These are phyloP conservation scores for Omphalotus guepiniiformis DNA, from an alignment of 768 basidiomycete genomes.

Conservation along the genomic window DNA sequence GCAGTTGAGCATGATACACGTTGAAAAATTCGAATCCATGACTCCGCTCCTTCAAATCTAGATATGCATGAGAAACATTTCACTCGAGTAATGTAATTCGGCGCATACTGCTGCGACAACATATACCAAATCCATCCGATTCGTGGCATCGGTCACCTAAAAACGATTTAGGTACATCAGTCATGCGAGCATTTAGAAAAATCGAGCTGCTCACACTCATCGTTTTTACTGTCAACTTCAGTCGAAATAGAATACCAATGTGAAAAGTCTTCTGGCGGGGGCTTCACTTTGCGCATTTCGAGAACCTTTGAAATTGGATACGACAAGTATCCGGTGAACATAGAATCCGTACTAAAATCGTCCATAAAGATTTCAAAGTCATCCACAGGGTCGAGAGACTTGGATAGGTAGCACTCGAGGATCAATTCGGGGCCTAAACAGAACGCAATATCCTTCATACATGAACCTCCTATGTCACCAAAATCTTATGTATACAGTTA, in stretches of 20 bases:
- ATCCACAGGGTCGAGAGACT: background rate
- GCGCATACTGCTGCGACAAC: conserved; percentile 9
- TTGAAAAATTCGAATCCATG: too few relatives aligned
- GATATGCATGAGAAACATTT: too few relatives aligned
- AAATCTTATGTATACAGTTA: background rate
- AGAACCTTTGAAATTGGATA: conserved; percentile 3
- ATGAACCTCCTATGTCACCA: background rate
- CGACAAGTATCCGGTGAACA: conserved; percentile 1
- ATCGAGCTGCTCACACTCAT: conserved; percentile 7
- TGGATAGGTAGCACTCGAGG: background rate
- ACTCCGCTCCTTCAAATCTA: too few relatives aligned
- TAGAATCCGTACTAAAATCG: background rate
- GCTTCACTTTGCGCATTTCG: conserved; percentile 2
- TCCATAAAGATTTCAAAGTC: conserved; percentile 6
- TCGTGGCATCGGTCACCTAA: conserved; percentile 12
- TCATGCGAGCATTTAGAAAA: background rate
- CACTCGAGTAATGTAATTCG: too few relatives aligned
- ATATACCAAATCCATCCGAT: conserved; percentile 4
- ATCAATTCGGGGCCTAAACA: conserved; percentile 5
- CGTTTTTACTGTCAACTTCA: background rate
- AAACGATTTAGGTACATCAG: background rate
- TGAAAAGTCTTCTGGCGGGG: conserved; percentile 4
- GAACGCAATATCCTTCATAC: conserved; percentile 3
- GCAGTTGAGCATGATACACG: too few relatives aligned
- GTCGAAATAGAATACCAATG: conserved; percentile 5